Conservation (phyloP, 2,329 filamentous ascomycete species). For the Pleomassaria siparia region DNA sequence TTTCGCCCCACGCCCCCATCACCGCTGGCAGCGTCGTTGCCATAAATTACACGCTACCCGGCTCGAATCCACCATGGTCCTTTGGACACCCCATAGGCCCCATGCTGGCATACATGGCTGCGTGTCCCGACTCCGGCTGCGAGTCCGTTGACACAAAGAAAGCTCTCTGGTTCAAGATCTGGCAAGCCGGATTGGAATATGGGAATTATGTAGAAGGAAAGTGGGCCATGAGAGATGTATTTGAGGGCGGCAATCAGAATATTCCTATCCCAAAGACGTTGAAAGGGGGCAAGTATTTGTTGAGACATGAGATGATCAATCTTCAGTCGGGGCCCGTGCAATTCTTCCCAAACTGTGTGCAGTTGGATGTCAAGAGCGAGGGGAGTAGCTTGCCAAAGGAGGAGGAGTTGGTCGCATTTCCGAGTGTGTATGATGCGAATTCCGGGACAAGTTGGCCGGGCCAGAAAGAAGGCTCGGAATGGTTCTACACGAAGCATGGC, state of each 20-base stretch:
- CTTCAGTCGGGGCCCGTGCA: conserved; percentile 4
- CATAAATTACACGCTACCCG: conserved; percentile 3
- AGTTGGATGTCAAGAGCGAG: conserved; percentile 3
- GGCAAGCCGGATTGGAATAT: background rate
- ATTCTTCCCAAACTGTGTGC: conserved; percentile 6
- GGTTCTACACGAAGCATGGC: conserved; percentile 1
- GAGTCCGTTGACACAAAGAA: conserved; percentile 1
- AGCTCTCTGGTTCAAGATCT: conserved; percentile 10
- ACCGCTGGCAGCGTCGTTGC: conserved; percentile 3
- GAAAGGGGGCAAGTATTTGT: conserved; percentile 6
- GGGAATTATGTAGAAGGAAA: conserved; percentile 1
- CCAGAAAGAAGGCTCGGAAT: background rate
- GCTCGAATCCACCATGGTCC: background rate
- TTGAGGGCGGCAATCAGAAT: background rate
- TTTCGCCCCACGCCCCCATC: background rate
- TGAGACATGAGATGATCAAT: conserved; percentile 7
- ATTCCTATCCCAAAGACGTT: conserved; percentile 1
- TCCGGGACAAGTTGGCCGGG: background rate
- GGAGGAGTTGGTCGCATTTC: conserved; percentile 5
- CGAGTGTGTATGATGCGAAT: conserved; percentile 3
- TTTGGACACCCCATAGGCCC: conserved; percentile 5
- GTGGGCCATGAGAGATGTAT: conserved; percentile 5
- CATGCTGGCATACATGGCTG: conserved; percentile 7
- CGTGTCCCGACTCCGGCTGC: conserved; percentile 3
- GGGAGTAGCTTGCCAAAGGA: conserved; percentile 3